Conservation (phyloP, 768 basidiomycete species). For the Phlebiopsis gigantea region DNA sequence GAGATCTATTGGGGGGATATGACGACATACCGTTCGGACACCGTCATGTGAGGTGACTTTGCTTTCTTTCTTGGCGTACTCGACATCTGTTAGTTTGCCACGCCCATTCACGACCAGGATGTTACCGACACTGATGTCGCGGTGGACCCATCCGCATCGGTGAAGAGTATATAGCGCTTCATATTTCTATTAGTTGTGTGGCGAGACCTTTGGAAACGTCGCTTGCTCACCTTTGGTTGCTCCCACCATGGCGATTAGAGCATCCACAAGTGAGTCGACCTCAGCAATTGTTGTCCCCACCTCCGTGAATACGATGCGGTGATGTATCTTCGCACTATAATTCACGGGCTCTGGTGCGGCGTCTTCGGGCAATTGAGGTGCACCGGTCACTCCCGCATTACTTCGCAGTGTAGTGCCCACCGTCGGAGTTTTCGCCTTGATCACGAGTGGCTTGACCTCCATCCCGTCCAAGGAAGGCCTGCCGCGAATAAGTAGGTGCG, state of each 20-base stretch:
- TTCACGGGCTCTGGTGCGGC: too few species aligned
- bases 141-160: slow-evolving; percentile 4
- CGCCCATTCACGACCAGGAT: not conserved
- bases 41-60: not conserved
- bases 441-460: too few species aligned
- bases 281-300: not conserved
- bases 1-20: not conserved
- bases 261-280: not conserved
- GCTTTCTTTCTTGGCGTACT: slow-evolving; percentile 5
- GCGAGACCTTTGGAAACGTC: not conserved
- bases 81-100: slow-evolving; percentile 6
- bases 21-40: not conserved
- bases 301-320: too few species aligned
- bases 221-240: not conserved
- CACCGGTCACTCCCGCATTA: too few species aligned
- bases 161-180: not conserved
- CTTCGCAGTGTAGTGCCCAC: too few species aligned
- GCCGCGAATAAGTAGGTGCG: too few species aligned
- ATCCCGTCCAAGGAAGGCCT: too few species aligned
- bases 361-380: too few species aligned
- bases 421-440: too few species aligned
- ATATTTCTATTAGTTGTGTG: not conserved
- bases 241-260: not conserved
- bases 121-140: slow-evolving; percentile 5
- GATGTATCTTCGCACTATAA: too few species aligned